Evolutionary conservation across 306 rosid genomes (phyloP), one percentile per base, ranked within the genome.

Genomic region (Spatholobus suberectus): DNA sequence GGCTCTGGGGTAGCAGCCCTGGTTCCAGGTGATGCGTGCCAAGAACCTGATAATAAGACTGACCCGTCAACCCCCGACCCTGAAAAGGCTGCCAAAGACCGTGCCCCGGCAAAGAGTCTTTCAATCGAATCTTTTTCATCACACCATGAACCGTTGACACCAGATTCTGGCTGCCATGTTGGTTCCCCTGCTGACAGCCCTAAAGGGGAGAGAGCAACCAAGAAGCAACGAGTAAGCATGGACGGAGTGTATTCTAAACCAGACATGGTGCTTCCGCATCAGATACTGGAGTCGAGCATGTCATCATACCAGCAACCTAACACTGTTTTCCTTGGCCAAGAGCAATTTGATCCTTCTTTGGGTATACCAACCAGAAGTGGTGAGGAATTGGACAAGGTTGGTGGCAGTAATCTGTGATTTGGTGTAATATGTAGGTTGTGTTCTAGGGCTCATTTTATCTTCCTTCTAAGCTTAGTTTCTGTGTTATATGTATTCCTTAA

Each of bases 21-120:
- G 34, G 84, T 52, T n/a, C 86, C 87, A 2, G 86, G 88, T 40
- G 95, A 89, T 24, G 70, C 65, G 44, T 41, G 52, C 84, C 95
- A 83, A 14, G 94, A 91, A 70, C 82, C 89, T 38, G 96, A 94
- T 69, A 81, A 81, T 65, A 89, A 92, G 90, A 90, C 89, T 20
- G 97, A 94, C 65, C 99, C 99, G 0, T 89, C 98, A 73, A 96
- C 99, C 37, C 99, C 98, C 3, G 99, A 91, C 37, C 91, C 98
- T 2, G 98, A 93, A 85, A 92, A 92, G 77, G 88, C 91, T 41
- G 82, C 91, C 68, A 92, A 89, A 87, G 96, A 96, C 66, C 85
- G 82, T 1, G 86, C 86, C 43, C 90, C 90, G 10, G 93, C 87
- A 6, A 94, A 91, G 87, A 95, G 98, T 82, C 87, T 89, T 54